Evolutionary conservation across 1,284 basidiomycete genomes (phyloP).

Genomic region (Sporisorium reilianum): DNA sequence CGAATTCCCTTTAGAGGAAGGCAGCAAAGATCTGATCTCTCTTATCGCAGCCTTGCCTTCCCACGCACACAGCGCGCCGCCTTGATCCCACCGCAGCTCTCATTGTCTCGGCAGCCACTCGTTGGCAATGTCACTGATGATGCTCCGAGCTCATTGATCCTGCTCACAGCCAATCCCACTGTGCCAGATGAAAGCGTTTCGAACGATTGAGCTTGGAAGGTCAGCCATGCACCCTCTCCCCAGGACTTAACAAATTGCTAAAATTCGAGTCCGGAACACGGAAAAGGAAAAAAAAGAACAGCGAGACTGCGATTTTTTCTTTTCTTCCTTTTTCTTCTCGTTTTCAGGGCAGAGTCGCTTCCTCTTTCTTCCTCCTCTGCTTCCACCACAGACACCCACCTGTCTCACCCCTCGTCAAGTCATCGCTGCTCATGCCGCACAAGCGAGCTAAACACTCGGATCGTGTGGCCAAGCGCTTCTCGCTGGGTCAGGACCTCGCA

Average conservation of each 20-base stretch:
- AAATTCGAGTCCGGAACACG: conserved; percentile 5
- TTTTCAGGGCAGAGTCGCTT: not conserved
- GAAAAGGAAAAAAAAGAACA: not conserved
- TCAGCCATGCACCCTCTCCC: too few relatives aligned
- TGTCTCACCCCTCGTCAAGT: conserved; percentile 12
- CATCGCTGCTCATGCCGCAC: conserved; percentile 54
- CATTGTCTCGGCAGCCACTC: too few relatives aligned
- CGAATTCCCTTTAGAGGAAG: conserved; percentile 54
- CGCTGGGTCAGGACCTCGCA: conserved; percentile 48
- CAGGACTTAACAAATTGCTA: not conserved
- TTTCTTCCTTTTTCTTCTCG: conserved; percentile 2
- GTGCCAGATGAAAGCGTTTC: not conserved
- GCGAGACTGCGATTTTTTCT: conserved; percentile 3
- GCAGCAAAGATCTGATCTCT: conserved; percentile 19
- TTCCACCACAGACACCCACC: conserved; percentile 11
- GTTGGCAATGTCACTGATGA: not conserved
- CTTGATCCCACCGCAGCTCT: not conserved
- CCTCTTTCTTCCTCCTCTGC: not conserved
- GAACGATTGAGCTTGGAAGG: not conserved
- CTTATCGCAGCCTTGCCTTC: conserved; percentile 23
- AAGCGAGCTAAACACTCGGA: conserved; percentile 60
- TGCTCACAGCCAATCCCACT: not conserved
- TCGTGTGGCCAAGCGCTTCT: conserved; percentile 51
- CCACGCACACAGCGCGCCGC: not conserved
- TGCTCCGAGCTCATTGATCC: not conserved